phyloP scores from a whole-genome alignment of 2,329 filamentous ascomycete genomes.

The Colletotrichum karsti region DNA sequence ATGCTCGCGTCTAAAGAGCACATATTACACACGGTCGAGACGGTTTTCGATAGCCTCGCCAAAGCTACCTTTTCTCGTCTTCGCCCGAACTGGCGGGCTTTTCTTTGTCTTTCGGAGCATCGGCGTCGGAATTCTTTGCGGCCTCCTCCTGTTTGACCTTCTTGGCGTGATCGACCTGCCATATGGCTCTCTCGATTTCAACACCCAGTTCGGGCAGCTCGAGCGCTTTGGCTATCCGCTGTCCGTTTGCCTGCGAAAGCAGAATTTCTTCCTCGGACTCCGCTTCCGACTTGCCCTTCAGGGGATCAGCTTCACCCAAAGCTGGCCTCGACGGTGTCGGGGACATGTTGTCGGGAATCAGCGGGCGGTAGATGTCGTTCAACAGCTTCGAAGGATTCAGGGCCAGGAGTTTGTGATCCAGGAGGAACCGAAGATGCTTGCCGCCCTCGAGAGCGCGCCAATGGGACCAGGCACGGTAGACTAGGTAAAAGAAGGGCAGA shows the following conservation, averaged over 20 bases:
- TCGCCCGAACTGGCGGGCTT: constrained; percentile 13
- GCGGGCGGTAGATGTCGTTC: constrained; percentile 74
- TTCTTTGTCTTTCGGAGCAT: constrained; percentile 31
- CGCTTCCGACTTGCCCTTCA: constrained; percentile 32
- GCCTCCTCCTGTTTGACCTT: constrained; percentile 47
- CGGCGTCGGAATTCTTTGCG: constrained; percentile 19
- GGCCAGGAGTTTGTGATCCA: constrained; percentile 76
- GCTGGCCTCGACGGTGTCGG: constrained; percentile 38
- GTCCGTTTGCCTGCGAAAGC: constrained; percentile 61
- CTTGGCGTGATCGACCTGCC: constrained; percentile 69
- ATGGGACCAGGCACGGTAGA: constrained; percentile 91
- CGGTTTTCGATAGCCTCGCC: not conserved
- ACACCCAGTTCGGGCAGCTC: constrained; percentile 75
- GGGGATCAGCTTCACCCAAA: constrained; percentile 27
- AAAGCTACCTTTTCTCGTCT: constrained; percentile 26
- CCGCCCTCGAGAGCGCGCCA: constrained; percentile 88
- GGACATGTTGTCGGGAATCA: constrained; percentile 46
- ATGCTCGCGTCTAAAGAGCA: constrained; percentile 17
- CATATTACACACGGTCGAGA: constrained; percentile 12
- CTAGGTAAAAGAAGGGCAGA: constrained; percentile 95
- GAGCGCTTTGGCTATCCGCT: constrained; percentile 67
- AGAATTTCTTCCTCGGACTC: constrained; percentile 46
- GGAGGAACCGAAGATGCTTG: constrained; percentile 83
- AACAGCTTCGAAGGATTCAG: constrained; percentile 73
- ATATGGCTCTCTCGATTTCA: constrained; percentile 79